Base-by-base conservation (phyloP, 1,139 yeast species). In the Eremothecium sinecaudum region DNA sequence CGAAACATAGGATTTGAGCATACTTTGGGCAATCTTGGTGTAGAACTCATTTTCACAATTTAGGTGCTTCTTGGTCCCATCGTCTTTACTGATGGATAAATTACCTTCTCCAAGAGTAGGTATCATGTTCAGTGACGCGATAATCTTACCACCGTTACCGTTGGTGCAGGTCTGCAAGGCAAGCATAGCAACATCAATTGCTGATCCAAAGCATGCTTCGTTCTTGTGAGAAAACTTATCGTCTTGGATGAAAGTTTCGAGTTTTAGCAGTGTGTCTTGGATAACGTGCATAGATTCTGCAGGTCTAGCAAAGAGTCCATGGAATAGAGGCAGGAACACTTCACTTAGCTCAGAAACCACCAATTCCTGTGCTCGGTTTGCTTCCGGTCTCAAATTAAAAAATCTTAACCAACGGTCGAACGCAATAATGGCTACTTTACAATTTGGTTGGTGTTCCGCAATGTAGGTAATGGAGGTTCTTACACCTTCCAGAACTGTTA, bases 31-130 rank as follows among this genome's bases (percentile, higher is more conserved):
- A 34, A 86, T 59, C 11, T 70, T 66, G 38, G 66, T 66, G 55
- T 80, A 86, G 50, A 68, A 82, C 16, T 69, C 76, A 46, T 68
- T 73, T 34, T 75, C 78, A 4, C 87, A 71, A 19, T 68, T 63
- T 46, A 76, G 69, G 12, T 76, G 71, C 37, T 79, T 87, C 34
- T 69, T 70, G 27, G 73, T 77, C 0, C 75, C 72, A 14, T 61
- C 56, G 17, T 65, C 67, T 32, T 53, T 59, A 44, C 82, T 76
- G 39, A 71, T 64, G 13, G 66, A 64, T 32, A 87, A 66, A n/a
- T 71, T 66, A 2, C 97, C 97, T 1, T 90, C 82, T 0, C 95
- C 95, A 70, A 77, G 70, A 1, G 84, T 71, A 6, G 98, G 95
- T 24, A 86, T 59, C 1, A 76, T 63, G 2, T 84, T 68, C 33